phyloP scores from a whole-genome alignment of 495 filamentous ascomycete species.

The Penicillium fimorum region DNA sequence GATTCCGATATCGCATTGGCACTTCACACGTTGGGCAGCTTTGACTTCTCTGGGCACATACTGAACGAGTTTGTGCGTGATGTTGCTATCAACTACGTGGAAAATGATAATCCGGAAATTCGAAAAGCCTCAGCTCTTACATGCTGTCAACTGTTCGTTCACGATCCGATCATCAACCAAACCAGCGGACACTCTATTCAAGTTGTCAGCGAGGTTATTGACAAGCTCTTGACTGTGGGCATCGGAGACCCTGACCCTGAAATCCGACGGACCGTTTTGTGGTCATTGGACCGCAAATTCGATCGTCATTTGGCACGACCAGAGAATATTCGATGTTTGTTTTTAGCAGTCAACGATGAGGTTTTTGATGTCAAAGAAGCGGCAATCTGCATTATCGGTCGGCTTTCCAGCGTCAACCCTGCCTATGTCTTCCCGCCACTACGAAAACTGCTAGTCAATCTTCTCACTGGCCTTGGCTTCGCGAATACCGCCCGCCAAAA shows the following conservation, averaged over 20 bases:
- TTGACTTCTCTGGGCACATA: constrained; percentile 92
- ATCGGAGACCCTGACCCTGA: constrained; percentile 86
- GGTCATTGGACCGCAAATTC: constrained; percentile 87
- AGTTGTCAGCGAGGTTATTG: constrained; percentile 95
- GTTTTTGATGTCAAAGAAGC: constrained; percentile 89
- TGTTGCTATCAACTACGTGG: constrained; percentile 95
- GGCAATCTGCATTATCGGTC: constrained; percentile 92
- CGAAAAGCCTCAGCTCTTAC: constrained; percentile 93
- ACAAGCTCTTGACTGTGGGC: constrained; percentile 90
- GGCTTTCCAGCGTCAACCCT: constrained; percentile 85
- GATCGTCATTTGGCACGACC: constrained; percentile 92
- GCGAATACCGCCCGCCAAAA: constrained; percentile 92
- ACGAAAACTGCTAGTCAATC: constrained; percentile 90
- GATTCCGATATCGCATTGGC: constrained; percentile 90
- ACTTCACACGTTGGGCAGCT: constrained; percentile 88
- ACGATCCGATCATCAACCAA: constrained; percentile 95
- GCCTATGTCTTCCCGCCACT: constrained; percentile 96
- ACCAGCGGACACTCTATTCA: constrained; percentile 94
- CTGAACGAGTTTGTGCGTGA: constrained; percentile 98
- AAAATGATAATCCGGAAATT: constrained; percentile 90
- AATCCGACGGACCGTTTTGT: constrained; percentile 83
- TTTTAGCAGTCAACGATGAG: constrained; percentile 96
- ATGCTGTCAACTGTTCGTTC: constrained; percentile 94
- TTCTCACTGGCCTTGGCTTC: constrained; percentile 92
- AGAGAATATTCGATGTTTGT: constrained; percentile 91